Evolutionary conservation across 345 rosid genomes (phyloP).

Genomic region (Euphorbia lathyris): DNA sequence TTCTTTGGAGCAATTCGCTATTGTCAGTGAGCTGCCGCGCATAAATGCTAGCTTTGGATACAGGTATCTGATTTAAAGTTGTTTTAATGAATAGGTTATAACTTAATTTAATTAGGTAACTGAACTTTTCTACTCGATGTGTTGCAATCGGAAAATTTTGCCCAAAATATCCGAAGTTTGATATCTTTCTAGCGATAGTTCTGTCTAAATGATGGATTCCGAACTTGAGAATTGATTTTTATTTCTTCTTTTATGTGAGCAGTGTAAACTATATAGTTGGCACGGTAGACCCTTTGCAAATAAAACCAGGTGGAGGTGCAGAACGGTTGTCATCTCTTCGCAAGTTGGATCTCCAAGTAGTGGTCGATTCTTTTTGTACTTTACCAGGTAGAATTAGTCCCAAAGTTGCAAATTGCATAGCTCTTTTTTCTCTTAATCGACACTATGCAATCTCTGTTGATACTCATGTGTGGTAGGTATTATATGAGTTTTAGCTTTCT

Average conservation of each 20-base stretch:
- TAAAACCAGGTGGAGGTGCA: constrained; percentile 70
- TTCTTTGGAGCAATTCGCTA: constrained; percentile 55
- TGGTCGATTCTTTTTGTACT: constrained; percentile 64
- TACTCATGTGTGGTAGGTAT: constrained; percentile 95
- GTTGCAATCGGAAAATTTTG: background rate
- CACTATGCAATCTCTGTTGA: constrained; percentile 93
- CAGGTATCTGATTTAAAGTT: constrained; percentile 44
- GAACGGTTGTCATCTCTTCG: constrained; percentile 85
- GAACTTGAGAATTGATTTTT: constrained; percentile 6
- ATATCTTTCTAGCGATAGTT: background rate
- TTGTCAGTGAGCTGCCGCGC: constrained; percentile 62
- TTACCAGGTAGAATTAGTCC: constrained; percentile 96
- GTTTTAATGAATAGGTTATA: background rate
- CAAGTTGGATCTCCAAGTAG: constrained; percentile 55
- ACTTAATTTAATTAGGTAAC: background rate
- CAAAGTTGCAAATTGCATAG: constrained; percentile 88
- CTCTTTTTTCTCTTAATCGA: constrained; percentile 91
- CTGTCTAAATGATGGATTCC: background rate
- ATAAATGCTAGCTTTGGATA: constrained; percentile 85
- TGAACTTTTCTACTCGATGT: background rate
- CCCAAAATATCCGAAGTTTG: background rate
- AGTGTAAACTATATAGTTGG: constrained; percentile 88
- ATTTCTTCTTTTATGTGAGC: constrained; percentile 23
- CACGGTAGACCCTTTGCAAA: constrained; percentile 58
- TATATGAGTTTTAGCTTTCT: background rate